Evolutionary conservation across 257 asterid species (phyloP), one percentile per base, ranked within the genome.

Genomic region (Cruciata laevipes): DNA sequence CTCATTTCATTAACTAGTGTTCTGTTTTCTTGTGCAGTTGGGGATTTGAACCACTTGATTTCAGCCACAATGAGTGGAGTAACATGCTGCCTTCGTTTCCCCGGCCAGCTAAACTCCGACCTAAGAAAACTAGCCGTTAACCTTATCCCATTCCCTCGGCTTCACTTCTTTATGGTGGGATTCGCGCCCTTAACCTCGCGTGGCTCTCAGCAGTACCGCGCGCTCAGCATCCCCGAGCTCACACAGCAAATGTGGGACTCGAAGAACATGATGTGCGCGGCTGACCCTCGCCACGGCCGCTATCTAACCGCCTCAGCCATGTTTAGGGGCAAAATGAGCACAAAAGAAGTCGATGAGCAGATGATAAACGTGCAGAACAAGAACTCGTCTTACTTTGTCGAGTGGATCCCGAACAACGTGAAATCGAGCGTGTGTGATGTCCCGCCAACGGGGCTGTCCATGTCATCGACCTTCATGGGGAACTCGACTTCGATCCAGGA

Each of bases 191-290:
- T 84, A 25, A 87, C 90, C 58, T 87, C 95, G 1, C 76, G 83
- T 8, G 90, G 95, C 3, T 87, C 95, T 2, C 91, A 87, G 69
- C 90, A 87, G 51, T 87, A 87, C 82, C 82, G 89, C 3, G 90
- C 95, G 17, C 86, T 84, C 18, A 83, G 90, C 1, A 81, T 87
- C 69, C 95, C 90, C 0, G 91, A 87, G 67, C 86, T 85, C 62
- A 87, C 95, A 3, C 95, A 87, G 60, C 95, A 87, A 69, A 87
- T 84, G 95, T 85, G 95, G 95, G 94, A 84, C 72, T 78, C 90
- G 12, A 86, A 84, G 78, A 84, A 84, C 88, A 86, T 86, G 93
- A 86, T 84, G 93, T 86, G 89, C 49, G 93, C 89, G 3, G 93
- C 89, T 10, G 93, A 86, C 70, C 94, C 94, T 9, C 88, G 89